phyloP scores from a whole-genome alignment of 2,329 filamentous ascomycete species.

The Pezicula carpinea region DNA sequence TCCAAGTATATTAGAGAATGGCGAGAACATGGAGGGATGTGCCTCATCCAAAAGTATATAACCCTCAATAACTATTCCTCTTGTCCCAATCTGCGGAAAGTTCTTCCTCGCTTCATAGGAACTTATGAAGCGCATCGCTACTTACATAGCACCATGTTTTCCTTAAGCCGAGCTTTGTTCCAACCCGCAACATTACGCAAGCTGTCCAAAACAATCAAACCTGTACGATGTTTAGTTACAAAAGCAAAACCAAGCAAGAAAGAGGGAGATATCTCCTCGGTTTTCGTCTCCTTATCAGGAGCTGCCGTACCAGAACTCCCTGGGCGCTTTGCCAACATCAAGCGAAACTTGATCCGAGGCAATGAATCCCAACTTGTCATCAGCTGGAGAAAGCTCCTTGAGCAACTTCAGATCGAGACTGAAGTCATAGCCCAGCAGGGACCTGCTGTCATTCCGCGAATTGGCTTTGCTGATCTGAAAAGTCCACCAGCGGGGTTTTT shows the following conservation, averaged over 20 bases:
- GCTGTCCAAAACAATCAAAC: too few relatives aligned
- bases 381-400: constrained; percentile 46
- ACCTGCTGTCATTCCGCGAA: constrained; percentile 45
- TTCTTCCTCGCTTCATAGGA: too few relatives aligned
- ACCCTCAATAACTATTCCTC: too few relatives aligned
- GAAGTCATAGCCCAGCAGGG: constrained; percentile 40
- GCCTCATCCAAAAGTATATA: too few relatives aligned
- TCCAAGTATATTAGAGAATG: too few relatives aligned
- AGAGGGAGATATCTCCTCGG: constrained; percentile 58
- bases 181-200: too few relatives aligned
- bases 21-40: too few relatives aligned
- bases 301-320: constrained; percentile 42
- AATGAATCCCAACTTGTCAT: constrained; percentile 41
- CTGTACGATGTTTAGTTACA: too few relatives aligned
- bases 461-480: constrained; percentile 42
- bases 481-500: constrained; percentile 16
- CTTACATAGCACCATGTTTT: too few relatives aligned
- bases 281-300: constrained; percentile 56
- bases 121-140: too few relatives aligned
- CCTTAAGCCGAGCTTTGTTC: too few relatives aligned
- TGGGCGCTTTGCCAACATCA: constrained; percentile 50
- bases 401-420: constrained; percentile 41
- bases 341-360: constrained; percentile 45
- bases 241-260: constrained; percentile 20
- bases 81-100: too few relatives aligned